Evolutionary conservation across 2,329 filamentous ascomycete species (phyloP), one percentile per base, ranked within the genome.

Genomic region (Apiospora sp.): DNA sequence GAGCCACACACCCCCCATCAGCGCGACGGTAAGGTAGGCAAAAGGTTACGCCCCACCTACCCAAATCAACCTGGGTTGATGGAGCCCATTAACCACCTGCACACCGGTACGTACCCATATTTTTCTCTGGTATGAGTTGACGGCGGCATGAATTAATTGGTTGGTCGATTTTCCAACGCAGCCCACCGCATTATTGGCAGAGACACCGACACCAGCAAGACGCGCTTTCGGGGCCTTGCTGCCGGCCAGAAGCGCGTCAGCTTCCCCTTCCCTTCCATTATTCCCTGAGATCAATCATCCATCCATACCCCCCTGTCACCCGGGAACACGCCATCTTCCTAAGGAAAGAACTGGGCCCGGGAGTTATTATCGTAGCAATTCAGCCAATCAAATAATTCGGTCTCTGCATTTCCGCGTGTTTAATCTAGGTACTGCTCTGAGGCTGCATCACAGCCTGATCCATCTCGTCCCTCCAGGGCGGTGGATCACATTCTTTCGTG

Each of bases 1-100:
- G 58, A 64, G 58, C 58, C 58, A 64, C 58, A 61, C 54, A 37
- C 54, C 54, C 54, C 54, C 49, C 49, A 41, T 41, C 54, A 61
- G 27, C 54, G 54, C 54, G 54, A 37, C 54, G 54, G 54, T 37
- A 61, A 61, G 30, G 54, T 61, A 61, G 19, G 6, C 14, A 34
- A 61, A 37, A 61, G 54, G 7, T 16, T 13, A 37, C 22, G 12
- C 54, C 54, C 54, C 54, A 61, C 54, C 12, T 8, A 8, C 54
- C 30, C 54, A 61, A 37, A 61, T 61, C 54, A 61, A 37, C 46
- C 46, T 10, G 27, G 27, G 27, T 37, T 4, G 19, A 49, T 49
- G 46, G 46, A 34, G 22, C 30, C 49, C n/a, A 27, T 14, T 10
- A 51, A 51, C 19, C 49, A 24, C 10, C 27, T 58, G 51, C 51